Evolutionary conservation across 129 eudicot genomes (phyloP).

Genomic region (Logfia minima): DNA sequence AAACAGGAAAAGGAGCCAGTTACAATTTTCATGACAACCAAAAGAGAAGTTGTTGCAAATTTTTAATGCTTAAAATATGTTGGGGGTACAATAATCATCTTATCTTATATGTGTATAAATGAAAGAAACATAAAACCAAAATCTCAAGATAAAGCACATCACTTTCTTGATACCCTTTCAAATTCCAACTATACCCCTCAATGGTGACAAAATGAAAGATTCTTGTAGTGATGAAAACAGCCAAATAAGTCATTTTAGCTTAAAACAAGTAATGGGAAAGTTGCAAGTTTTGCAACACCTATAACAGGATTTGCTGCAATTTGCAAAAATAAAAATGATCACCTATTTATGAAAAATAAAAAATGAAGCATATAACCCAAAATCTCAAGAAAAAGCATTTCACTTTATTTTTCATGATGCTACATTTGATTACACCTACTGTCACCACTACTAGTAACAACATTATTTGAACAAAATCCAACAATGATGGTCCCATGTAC

Average conservation of each 20-base stretch:
- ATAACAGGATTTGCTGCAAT: neutral
- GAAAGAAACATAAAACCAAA: neutral
- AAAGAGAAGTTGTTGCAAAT: neutral
- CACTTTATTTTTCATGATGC: slow-evolving; percentile 23
- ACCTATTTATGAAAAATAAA: neutral
- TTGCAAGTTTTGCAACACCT: neutral
- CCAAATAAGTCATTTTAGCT: slow-evolving; percentile 21
- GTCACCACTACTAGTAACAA: slow-evolving; percentile 36
- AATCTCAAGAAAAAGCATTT: slow-evolving; percentile 27
- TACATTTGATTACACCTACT: slow-evolving; percentile 29
- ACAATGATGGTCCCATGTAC: slow-evolving; percentile 38
- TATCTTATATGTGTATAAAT: neutral
- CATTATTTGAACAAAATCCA: slow-evolving; percentile 34
- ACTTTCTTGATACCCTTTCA: neutral
- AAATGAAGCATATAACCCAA: slow-evolving; percentile 15
- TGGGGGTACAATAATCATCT: neutral
- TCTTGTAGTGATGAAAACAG: slow-evolving; percentile 1
- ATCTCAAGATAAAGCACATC: neutral
- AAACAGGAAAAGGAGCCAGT: neutral
- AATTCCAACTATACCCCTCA: neutral
- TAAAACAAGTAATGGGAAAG: slow-evolving; percentile 4
- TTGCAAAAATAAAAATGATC: neutral
- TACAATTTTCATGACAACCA: slow-evolving; percentile 1
- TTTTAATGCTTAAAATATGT: neutral
- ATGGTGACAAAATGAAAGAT: slow-evolving; percentile 2